A percentile compares a stretch with the other conserved stretches of the same genome.
Evolutionary conservation across 306 rosid species (phyloP).

Genomic region (Acacia melanoxylon): DNA sequence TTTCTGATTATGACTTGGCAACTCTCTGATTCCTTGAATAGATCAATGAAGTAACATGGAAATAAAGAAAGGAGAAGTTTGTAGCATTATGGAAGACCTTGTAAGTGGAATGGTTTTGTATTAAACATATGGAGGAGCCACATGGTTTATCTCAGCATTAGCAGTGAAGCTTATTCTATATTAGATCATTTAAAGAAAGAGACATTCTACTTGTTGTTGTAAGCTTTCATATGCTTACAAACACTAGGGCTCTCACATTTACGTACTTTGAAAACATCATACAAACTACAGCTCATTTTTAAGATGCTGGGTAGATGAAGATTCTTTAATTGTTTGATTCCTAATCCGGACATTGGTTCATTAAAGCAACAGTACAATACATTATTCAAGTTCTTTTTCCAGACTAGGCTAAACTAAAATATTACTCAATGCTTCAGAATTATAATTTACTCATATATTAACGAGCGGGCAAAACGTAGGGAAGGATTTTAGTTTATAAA

Average conservation of each 20-base stretch:
- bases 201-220: conserved; percentile 29
- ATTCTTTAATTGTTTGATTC: background rate
- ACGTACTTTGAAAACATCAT: background rate
- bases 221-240: conserved; percentile 5
- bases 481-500: background rate
- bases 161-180: background rate
- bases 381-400: background rate
- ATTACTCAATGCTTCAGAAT: too few species aligned
- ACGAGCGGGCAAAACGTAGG: too few species aligned
- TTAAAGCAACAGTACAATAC: background rate
- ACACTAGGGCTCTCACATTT: background rate
- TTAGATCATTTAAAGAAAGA: background rate
- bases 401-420: conserved; percentile 50
- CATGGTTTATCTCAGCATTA: background rate
- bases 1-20: conserved; percentile 34
- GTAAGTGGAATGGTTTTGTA: background rate
- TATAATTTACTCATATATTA: too few species aligned
- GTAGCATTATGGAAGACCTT: conserved; percentile 30
- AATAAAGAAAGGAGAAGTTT: conserved; percentile 13
- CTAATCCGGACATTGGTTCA: background rate
- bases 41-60: background rate
- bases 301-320: background rate
- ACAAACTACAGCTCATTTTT: background rate
- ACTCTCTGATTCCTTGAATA: conserved; percentile 27
- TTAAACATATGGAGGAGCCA: background rate